phyloP scores from a whole-genome alignment of 805 yeast genomes.

The Tetrapisispora pingtungensis region DNA sequence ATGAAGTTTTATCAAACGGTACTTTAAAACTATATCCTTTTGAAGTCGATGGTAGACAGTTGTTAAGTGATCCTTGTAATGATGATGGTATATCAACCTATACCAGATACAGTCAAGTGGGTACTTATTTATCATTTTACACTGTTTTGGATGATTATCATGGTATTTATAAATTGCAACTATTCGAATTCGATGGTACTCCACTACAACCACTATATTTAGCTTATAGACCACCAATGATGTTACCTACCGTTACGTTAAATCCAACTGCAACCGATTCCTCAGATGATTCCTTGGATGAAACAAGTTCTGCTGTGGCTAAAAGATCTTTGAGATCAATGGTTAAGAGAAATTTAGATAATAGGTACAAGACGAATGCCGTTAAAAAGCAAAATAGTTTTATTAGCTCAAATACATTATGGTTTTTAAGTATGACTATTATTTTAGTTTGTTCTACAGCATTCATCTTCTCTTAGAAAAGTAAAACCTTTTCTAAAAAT shows the following conservation, averaged over 20 bases:
- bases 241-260: constrained; percentile 88
- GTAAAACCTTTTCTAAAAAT: no score
- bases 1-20: constrained; percentile 53
- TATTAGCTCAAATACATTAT: constrained; percentile 13
- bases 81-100: constrained; percentile 51
- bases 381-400: constrained; percentile 10
- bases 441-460: constrained; percentile 23
- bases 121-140: constrained; percentile 45
- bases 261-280: constrained; percentile 56
- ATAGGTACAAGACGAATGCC: constrained; percentile 71
- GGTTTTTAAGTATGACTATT: constrained; percentile 21
- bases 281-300: constrained; percentile 14
- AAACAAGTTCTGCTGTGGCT: constrained; percentile 20
- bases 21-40: constrained; percentile 62
- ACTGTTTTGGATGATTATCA: constrained; percentile 67
- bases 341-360: constrained; percentile 68
- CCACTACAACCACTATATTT: constrained; percentile 79
- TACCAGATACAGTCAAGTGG: constrained; percentile 60
- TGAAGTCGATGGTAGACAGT: constrained; percentile 84
- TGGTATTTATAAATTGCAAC: constrained; percentile 68
- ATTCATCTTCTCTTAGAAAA: constrained; percentile 15
- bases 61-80: constrained; percentile 80
- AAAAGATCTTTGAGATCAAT: constrained; percentile 33
- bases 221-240: constrained; percentile 88
- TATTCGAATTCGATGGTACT: constrained; percentile 71